Evolutionary conservation across 495 filamentous ascomycete genomes (phyloP).

Genomic region (Extremus antarcticus): DNA sequence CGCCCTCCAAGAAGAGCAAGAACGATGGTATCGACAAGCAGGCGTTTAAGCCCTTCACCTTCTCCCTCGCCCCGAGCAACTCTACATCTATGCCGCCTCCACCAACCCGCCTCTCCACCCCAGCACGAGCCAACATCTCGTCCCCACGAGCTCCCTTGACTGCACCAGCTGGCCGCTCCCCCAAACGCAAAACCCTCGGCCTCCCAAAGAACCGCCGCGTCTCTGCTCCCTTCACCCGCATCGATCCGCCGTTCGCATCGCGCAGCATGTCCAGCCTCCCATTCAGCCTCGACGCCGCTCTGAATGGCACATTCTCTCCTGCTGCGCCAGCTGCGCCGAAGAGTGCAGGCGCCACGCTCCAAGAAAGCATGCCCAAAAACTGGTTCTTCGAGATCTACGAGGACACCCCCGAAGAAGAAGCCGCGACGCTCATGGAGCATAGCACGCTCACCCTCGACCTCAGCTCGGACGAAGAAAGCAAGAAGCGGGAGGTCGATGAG

Average conservation of each 20-base stretch:
- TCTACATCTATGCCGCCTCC: conserved; percentile 28
- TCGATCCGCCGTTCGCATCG: conserved; percentile 43
- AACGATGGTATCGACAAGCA: conserved; percentile 36
- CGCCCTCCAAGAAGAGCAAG: conserved; percentile 56
- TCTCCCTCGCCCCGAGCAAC: conserved; percentile 15
- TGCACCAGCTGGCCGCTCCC: conserved; percentile 51
- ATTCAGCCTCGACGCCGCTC: conserved; percentile 70
- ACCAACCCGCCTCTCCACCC: conserved; percentile 36
- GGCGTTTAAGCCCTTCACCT: conserved; percentile 20
- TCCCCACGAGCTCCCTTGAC: conserved; percentile 18
- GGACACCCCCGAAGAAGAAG: conserved; percentile 77
- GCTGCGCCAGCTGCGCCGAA: conserved; percentile 28
- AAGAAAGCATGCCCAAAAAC: conserved; percentile 42
- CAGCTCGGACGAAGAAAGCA: conserved; percentile 43
- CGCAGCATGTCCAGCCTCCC: conserved; percentile 38
- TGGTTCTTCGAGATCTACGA: conserved; percentile 97
- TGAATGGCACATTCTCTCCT: conserved; percentile 57
- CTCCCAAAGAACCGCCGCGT: conserved; percentile 47
- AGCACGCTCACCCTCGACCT: conserved; percentile 79
- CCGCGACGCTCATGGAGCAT: conserved; percentile 85
- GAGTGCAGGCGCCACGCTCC: conserved; percentile 8
- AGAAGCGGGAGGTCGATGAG: conserved; percentile 42
- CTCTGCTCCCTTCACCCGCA: conserved; percentile 43
- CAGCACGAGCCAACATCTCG: conserved; percentile 26
- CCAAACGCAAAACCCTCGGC: conserved; percentile 48